phyloP scores from a whole-genome alignment of 1,284 basidiomycete species.

The Ustilago bromivora region DNA sequence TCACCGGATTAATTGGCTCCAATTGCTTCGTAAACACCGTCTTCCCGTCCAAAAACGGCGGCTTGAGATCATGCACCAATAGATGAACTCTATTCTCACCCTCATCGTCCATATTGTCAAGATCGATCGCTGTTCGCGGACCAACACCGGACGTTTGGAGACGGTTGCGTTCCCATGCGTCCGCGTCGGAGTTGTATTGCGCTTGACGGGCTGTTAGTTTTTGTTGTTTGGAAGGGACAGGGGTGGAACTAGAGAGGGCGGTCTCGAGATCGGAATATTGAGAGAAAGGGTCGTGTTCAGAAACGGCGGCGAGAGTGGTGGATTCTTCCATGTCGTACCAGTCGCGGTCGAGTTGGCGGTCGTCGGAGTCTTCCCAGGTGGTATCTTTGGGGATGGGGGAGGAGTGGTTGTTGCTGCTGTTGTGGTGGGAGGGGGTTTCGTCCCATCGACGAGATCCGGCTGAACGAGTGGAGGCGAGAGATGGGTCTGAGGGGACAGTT shows the following conservation, averaged over 20 bases:
- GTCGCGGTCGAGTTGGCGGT: conserved; percentile 55
- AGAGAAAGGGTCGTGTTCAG: conserved; percentile 90
- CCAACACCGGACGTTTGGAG: conserved; percentile 95
- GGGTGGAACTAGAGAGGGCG: conserved; percentile 14
- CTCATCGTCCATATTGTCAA: conserved; percentile 81
- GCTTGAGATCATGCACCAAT: conserved; percentile 95
- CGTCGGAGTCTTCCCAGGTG: conserved; percentile 59
- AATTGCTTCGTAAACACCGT: conserved; percentile 96
- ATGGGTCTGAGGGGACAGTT: conserved; percentile 9
- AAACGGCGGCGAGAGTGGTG: conserved; percentile 76
- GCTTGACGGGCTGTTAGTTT: conserved; percentile 69
- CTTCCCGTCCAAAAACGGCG: conserved; percentile 95
- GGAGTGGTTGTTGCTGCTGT: conserved; percentile 15
- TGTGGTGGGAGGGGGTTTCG: conserved; percentile 35
- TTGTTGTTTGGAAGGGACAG: conserved; percentile 44
- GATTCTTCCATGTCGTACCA: conserved; percentile 68
- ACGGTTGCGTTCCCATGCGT: conserved; percentile 97
- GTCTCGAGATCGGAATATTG: conserved; percentile 82
- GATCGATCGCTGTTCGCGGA: conserved; percentile 81
- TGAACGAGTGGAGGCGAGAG: conserved; percentile 26
- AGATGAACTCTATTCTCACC: conserved; percentile 97
- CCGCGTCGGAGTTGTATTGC: conserved; percentile 86
- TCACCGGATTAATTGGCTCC: conserved; percentile 95
- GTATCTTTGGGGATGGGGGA: conserved; percentile 53
- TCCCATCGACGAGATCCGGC: conserved; percentile 51